Evolutionary conservation across 1,284 basidiomycete species (phyloP), one percentile per base, ranked within the genome.

Genomic region (Nidula niveotomentosa): DNA sequence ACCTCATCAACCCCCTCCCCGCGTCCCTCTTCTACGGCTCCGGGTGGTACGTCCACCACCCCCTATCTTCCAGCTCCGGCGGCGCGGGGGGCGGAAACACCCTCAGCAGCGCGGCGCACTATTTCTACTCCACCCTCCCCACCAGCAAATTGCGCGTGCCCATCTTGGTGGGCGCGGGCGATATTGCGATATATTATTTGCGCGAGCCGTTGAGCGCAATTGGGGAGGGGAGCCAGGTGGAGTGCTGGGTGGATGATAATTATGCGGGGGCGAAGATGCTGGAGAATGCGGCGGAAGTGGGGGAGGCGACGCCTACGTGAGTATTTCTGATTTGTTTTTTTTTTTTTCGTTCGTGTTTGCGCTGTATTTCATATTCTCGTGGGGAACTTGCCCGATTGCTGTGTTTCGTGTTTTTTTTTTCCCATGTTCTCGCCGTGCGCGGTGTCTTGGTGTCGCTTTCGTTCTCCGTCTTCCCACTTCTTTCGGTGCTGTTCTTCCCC

Each of bases 1-100:
- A 98, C 69, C 78, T 98, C 45, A 91, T 97, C 68, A 96, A 96
- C 74, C 96, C 95, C 2, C 78, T 98, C 1, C 94, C 95, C 9
- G 85, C 88, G 0, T 91, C 89, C 23, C 75, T 96, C 58, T 97
- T 98, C 74, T 90, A 88, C 58, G 94, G 94, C 34, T 89, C 88
- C 0, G 96, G 95, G 3, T 98, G 95, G 94, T 77, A 79, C 55
- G 84, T 85, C 1, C 81, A 83, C 65, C 91, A 94, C 67, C 91
- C 93, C 65, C 90, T 94, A 66, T 91, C 93, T 0, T 33, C 65
- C 2, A 53, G 57, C 0, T 39, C 60, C 4, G 64, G 23, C 2
- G 23, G 23, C 23, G 23, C 60, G 3, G 64, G 23, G 23, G 23
- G 23, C 23, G 23, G 23, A 23, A 23, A 23, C 23, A 23, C 78